Percentiles rank a stretch among this genome's conserved stretches.
Evolutionary conservation across 2,329 filamentous ascomycete species (phyloP).

Genomic region (Sporothrix mexicana): DNA sequence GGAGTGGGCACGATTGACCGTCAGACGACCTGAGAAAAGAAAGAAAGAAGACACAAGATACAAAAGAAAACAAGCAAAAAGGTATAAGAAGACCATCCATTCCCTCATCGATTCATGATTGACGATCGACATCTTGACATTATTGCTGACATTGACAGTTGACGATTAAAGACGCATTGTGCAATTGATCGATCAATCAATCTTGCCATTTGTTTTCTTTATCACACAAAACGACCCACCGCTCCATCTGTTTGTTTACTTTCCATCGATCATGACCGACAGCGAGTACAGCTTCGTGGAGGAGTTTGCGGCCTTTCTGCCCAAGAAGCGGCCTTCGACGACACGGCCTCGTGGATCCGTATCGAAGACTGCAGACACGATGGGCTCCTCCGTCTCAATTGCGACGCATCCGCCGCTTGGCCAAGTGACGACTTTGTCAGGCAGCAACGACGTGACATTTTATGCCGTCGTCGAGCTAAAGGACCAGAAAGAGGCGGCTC

Average conservation of each 20-base stretch:
- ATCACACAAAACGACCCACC: not conserved
- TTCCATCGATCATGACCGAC: slow-evolving; percentile 10
- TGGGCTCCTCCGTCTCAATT: slow-evolving; percentile 38
- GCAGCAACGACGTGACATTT: slow-evolving; percentile 59
- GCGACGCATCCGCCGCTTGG: slow-evolving; percentile 72
- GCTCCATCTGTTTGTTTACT: not conserved
- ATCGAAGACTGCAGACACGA: not conserved
- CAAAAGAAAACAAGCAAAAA: slow-evolving; percentile 6
- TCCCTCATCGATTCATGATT: not conserved
- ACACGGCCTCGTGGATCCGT: not conserved
- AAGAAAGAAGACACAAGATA: too few relatives aligned
- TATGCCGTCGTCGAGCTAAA: slow-evolving; percentile 73
- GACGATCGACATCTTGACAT: not conserved
- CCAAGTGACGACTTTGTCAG: slow-evolving; percentile 68
- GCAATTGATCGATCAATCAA: too few relatives aligned
- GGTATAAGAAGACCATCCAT: not conserved
- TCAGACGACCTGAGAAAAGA: not conserved
- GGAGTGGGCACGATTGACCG: slow-evolving; percentile 17
- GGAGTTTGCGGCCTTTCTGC: slow-evolving; percentile 37
- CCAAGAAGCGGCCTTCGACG: slow-evolving; percentile 21
- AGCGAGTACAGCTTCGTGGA: slow-evolving; percentile 36
- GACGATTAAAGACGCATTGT: not conserved
- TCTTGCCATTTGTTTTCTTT: not conserved
- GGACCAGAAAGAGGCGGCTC: slow-evolving; percentile 70
- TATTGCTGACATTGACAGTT: not conserved